These are phyloP conservation scores for Cercospora sesami DNA, from an alignment of 2,329 filamentous ascomycete species.

Conservation along the genomic window DNA sequence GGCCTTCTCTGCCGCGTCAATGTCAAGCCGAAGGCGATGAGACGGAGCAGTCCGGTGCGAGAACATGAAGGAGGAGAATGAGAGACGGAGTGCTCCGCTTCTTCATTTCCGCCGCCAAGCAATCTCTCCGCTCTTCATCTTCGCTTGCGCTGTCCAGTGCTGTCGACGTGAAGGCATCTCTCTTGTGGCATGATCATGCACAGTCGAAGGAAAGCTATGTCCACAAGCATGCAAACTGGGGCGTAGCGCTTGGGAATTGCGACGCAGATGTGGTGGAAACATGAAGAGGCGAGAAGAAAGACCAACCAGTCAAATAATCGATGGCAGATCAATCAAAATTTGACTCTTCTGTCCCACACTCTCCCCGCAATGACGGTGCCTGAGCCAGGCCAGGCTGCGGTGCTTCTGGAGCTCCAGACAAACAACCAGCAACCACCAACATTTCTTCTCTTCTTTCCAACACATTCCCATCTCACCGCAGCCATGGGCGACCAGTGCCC, in stretches of 20 bases:
- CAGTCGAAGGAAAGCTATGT: not conserved
- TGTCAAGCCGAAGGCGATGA: not conserved
- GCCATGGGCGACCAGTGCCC: slow-evolving; percentile 40
- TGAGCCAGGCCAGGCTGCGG: not conserved
- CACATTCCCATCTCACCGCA: not conserved
- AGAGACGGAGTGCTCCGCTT: not conserved
- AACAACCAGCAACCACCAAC: not conserved
- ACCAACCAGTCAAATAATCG: not conserved
- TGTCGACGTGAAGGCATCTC: not conserved
- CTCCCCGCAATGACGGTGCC: not conserved
- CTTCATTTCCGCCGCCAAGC: not conserved
- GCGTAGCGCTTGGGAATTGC: too few species aligned
- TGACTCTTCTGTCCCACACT: not conserved
- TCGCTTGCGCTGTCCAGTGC: not conserved
- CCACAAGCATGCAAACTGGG: not conserved
- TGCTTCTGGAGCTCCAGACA: not conserved
- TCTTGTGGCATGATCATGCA: not conserved
- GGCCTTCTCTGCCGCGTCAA: not conserved
- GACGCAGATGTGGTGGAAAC: not conserved
- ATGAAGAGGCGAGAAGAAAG: not conserved
- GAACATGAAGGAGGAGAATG: not conserved
- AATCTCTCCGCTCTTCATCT: not conserved
- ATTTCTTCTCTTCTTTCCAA: not conserved
- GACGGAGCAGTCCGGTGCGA: not conserved
- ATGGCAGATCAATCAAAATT: not conserved